Percentiles rank a stretch among this genome's conserved stretches.
Evolutionary conservation across 345 rosid species (phyloP).

Genomic region (Bruguiera parviflora): DNA sequence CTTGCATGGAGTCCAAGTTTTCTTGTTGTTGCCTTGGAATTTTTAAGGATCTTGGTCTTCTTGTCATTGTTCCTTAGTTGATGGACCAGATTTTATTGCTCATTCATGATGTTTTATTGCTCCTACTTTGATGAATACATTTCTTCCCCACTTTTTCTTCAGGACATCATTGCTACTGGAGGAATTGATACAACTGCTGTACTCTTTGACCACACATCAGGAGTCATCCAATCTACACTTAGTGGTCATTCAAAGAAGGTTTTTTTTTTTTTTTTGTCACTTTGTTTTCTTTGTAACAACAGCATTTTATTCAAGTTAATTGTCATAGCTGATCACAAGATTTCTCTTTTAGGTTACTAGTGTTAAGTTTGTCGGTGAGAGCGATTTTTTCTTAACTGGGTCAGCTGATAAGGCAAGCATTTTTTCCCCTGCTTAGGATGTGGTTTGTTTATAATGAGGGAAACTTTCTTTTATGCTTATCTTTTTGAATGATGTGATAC

Average conservation of each 20-base stretch:
- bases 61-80: not conserved
- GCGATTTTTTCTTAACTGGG: slow-evolving; percentile 61
- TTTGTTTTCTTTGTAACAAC: slow-evolving; percentile 2
- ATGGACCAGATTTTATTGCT: not conserved
- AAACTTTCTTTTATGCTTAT: not conserved
- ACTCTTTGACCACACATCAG: slow-evolving; percentile 79
- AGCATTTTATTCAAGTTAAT: not conserved
- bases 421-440: not conserved
- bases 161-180: slow-evolving; percentile 94
- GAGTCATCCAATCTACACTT: slow-evolving; percentile 76
- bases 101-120: not conserved
- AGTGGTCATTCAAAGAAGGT: slow-evolving; percentile 98
- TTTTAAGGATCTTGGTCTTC: slow-evolving; percentile 3
- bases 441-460: not conserved
- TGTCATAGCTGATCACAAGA: slow-evolving; percentile 13
- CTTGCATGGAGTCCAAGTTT: no score
- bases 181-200: slow-evolving; percentile 87
- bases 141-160: slow-evolving; percentile 12
- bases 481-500: not conserved
- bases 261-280: slow-evolving; percentile 1
- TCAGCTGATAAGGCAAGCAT: slow-evolving; percentile 82
- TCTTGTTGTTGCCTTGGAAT: not conserved
- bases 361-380: slow-evolving; percentile 71
- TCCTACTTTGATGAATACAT: not conserved
- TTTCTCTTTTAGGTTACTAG: slow-evolving; percentile 71